Base-by-base conservation (phyloP, 495 filamentous ascomycete species). In the Podospora conica region DNA sequence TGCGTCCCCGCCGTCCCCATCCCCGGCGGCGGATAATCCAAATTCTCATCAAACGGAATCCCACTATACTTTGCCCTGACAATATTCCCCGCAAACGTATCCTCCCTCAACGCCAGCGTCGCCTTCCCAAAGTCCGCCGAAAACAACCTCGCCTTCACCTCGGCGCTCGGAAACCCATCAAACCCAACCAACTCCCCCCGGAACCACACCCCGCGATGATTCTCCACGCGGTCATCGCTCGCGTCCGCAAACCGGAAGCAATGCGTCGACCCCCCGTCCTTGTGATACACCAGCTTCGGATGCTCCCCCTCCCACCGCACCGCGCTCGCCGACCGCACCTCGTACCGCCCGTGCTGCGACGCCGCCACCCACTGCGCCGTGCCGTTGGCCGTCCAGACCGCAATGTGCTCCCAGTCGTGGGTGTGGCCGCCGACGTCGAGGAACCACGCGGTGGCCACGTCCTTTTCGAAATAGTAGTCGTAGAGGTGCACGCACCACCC, bases 351-450 rank as follows among this genome's bases (percentile, higher is more conserved):
- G 59, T 81, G 79, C 60, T 75, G 73, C 62, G 76, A 78, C 1
- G 68, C 77, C 3, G 66, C 75, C 5, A 81, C 80, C 29, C 71
- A 76, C 59, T 76, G 66, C 22, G 75, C 71, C 62, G 55, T 62
- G 22, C 71, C 71, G 55, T 72, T 57, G 54, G 71, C 66, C 1
- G 76, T 75, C 73, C 78, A 82, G 20, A 82, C 80, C 3, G 71
- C 77, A 24, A 82, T 73, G 71, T 82, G 80, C 71, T 82, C 80
- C 79, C 80, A 82, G 71, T 82, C 80, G 72, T 82, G 77, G 1
- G 67, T 69, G 64, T 81, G 79, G 21, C 79, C 77, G 6, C 54
- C 76, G 3, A 55, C 60, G 48, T 77, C 75, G 18, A 72, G 5
- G 40, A 78, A 67, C 65, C 78, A 67, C 56, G 73, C 48, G 23